Conservation (phyloP, 768 basidiomycete species). For the Thelephora ganbajun region DNA sequence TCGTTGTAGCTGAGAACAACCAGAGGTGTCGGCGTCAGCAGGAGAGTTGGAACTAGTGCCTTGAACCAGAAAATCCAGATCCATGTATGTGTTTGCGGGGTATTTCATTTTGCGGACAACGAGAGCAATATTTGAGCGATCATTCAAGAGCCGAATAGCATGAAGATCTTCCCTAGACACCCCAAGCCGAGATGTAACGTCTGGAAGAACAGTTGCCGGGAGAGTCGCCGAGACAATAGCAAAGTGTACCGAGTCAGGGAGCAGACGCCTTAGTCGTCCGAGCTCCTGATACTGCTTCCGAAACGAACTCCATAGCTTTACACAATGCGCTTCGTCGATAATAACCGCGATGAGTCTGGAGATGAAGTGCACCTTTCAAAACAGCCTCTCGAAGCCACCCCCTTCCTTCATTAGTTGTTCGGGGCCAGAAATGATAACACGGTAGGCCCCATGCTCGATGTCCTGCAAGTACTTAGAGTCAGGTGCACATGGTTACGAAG, state of each 20-base stretch:
- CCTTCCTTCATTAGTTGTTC: constrained; percentile 13
- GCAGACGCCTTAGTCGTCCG: constrained; percentile 13
- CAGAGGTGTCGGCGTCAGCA: too few species aligned
- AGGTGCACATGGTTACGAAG: background rate
- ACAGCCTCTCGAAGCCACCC: constrained; percentile 12
- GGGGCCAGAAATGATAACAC: constrained; percentile 16
- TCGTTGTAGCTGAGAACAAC: too few species aligned
- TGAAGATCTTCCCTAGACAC: constrained; percentile 7
- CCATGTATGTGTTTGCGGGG: constrained; percentile 4
- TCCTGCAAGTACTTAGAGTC: constrained; percentile 8
- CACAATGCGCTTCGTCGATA: constrained; percentile 28
- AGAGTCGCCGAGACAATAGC: constrained; percentile 23
- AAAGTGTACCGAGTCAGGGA: constrained; percentile 17
- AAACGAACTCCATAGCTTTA: constrained; percentile 24
- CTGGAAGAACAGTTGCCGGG: constrained; percentile 11
- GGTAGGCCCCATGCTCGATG: constrained; percentile 13
- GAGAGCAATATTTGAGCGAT: constrained; percentile 20
- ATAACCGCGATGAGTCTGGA: constrained; percentile 15
- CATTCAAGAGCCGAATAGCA: constrained; percentile 13
- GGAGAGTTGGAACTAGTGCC: too few species aligned
- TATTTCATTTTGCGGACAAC: constrained; percentile 13
- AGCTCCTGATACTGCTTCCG: constrained; percentile 19
- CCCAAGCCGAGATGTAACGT: constrained; percentile 12
- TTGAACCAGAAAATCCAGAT: constrained; percentile 12
- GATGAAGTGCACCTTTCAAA: constrained; percentile 12